These are phyloP conservation scores for Monascus ruber DNA, from an alignment of 2,329 filamentous ascomycete species.

Conservation along the genomic window DNA sequence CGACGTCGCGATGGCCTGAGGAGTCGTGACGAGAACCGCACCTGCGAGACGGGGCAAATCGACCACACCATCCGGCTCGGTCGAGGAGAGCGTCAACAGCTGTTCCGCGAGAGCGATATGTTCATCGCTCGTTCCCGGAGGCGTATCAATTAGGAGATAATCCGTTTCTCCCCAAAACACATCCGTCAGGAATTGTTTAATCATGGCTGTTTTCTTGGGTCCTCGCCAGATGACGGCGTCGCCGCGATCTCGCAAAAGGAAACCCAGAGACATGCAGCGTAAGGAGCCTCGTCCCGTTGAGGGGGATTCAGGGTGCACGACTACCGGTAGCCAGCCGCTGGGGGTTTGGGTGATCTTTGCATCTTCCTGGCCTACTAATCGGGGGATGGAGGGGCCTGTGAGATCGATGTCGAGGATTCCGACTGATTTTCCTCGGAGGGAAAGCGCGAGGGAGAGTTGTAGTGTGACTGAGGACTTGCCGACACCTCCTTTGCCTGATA, in stretches of 20 bases:
- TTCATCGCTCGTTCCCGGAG: conserved; percentile 91
- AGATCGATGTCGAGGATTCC: conserved; percentile 94
- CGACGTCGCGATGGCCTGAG: conserved; percentile 83
- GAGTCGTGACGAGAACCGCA: conserved; percentile 90
- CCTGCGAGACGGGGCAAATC: conserved; percentile 58
- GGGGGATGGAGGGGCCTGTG: conserved; percentile 90
- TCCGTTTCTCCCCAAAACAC: conserved; percentile 82
- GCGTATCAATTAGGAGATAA: conserved; percentile 89
- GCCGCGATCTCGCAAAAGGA: conserved; percentile 68
- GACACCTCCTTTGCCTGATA: conserved; percentile 95
- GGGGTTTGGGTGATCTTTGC: conserved; percentile 85
- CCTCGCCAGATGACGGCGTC: conserved; percentile 96
- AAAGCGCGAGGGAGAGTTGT: conserved; percentile 82
- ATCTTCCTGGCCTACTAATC: conserved; percentile 81
- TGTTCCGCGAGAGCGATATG: conserved; percentile 92
- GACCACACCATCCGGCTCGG: conserved; percentile 10
- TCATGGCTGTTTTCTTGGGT: conserved; percentile 98
- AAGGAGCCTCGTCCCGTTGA: conserved; percentile 25
- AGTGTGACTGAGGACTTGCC: conserved; percentile 98
- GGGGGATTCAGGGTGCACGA: conserved; percentile 53
- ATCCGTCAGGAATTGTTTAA: conserved; percentile 86
- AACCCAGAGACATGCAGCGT: conserved; percentile 81
- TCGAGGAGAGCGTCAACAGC: conserved; percentile 43
- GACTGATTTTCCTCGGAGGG: conserved; percentile 74
- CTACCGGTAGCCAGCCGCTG: conserved; percentile 83